Evolutionary conservation across 306 rosid genomes (phyloP).

Genomic region (Quercus aquifolioides): DNA sequence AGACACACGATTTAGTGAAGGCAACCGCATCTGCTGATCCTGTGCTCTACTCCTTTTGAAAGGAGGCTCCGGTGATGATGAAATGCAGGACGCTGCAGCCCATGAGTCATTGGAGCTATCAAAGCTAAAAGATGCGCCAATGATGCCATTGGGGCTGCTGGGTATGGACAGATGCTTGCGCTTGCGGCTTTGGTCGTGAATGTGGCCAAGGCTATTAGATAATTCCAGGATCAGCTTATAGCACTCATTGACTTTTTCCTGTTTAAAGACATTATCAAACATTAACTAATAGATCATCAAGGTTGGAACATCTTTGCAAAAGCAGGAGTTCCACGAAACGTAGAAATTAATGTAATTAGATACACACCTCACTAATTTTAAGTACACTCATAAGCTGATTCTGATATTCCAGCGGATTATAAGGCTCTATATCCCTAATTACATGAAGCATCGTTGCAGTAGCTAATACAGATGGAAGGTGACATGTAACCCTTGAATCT

Average conservation of each 20-base stretch:
- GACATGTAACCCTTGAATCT: constrained; percentile 64
- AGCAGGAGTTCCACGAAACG: background rate
- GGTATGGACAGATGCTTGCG: constrained; percentile 49
- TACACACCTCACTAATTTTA: constrained; percentile 68
- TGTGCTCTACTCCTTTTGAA: constrained; percentile 58
- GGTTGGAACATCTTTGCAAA: constrained; percentile 3
- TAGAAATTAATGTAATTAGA: constrained; percentile 14
- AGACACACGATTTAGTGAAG: constrained; percentile 43
- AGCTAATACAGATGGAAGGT: constrained; percentile 78
- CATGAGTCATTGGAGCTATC: constrained; percentile 71
- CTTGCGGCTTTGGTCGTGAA: constrained; percentile 35
- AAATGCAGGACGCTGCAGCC: constrained; percentile 38
- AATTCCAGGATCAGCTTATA: constrained; percentile 49
- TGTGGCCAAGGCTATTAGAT: constrained; percentile 24
- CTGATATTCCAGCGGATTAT: constrained; percentile 54
- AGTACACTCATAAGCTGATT: constrained; percentile 65
- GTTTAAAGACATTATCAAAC: constrained; percentile 27
- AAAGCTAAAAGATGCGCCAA: constrained; percentile 56
- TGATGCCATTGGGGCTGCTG: constrained; percentile 57
- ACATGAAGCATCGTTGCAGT: constrained; percentile 82
- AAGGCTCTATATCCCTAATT: constrained; percentile 64
- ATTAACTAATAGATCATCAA: constrained; percentile 6
- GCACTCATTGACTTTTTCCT: constrained; percentile 74
- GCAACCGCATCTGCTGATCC: constrained; percentile 64
- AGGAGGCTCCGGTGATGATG: constrained; percentile 45